Base-by-base conservation (phyloP, 2,329 filamentous ascomycete genomes). In the Aspergillus jensenii region DNA sequence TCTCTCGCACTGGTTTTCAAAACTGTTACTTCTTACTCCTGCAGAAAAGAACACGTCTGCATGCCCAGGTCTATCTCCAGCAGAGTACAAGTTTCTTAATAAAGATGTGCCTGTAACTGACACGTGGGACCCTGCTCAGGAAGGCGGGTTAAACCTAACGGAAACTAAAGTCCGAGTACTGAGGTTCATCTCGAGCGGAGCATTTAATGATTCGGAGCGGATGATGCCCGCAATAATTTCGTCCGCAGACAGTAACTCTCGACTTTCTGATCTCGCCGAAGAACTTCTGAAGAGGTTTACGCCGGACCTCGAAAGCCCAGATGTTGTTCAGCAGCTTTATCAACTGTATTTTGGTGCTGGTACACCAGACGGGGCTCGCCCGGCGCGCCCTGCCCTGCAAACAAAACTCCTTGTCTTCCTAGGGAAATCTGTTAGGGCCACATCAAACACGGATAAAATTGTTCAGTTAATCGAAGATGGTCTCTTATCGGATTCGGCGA, bases 181-280 rank as follows among this genome's bases (percentile, higher is more conserved):
- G 5, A 85, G 82, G 21, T 87, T 98, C 55, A 78, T 99, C 19
- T 87, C 90, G 3, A 96, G 91, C 68, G 92, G 91, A 4, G 87
- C 93, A 6, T 98, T 99, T 73, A 87, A 80, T 0, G 91, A 97
- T 60, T 77, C 86, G 1, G 90, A 98, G 69, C 87, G 92, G 33
- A 91, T 97, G 66, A 74, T 97, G 12, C 89, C 93, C 0, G 89
- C 91, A 0, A 76, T 98, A 1, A 92, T 90, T 70, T 92, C 93
- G 5, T 88, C 91, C 25, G 88, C 91, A 0, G 93, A 93, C 74
- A 79, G 87, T 1, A 95, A 97, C 63, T 91, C 88, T 37, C 85
- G 89, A 8, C 87, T 97, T 39, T 87, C 90, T 11, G 86, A 89
- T n/a, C 79, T 91, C n/a, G 93, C 90, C 0, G 91, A 97, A 56